Evolutionary conservation across 164 flowering plant genomes (phyloP).

Genomic region (Nymphaea thermarum): DNA sequence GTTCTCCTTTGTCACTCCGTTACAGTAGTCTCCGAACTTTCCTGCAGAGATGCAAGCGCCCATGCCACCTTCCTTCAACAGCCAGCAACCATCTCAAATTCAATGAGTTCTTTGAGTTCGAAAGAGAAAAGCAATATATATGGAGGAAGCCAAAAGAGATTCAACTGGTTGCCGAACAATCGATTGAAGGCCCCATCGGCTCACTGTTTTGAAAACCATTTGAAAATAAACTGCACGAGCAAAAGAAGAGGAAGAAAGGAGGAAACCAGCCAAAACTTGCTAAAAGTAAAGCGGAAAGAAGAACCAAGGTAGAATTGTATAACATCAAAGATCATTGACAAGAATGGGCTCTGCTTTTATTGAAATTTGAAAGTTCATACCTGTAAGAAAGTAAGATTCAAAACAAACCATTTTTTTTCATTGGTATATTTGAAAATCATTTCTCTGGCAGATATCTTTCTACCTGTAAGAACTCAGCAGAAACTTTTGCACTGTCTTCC

Average conservation of each 20-base stretch:
- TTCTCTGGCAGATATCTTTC: too few relatives aligned
- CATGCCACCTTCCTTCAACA: background rate
- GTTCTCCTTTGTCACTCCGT: background rate
- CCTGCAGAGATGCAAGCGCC: background rate
- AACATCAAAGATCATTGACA: too few relatives aligned
- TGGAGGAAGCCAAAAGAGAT: background rate
- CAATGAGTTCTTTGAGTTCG: background rate
- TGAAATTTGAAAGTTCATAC: too few relatives aligned
- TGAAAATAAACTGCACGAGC: background rate
- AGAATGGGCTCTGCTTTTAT: too few relatives aligned
- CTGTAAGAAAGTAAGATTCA: background rate
- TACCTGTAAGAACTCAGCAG: too few relatives aligned
- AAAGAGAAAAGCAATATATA: background rate
- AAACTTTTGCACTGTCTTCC: too few relatives aligned
- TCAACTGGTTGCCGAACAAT: background rate
- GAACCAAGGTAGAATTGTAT: too few relatives aligned
- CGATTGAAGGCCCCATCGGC: too few relatives aligned
- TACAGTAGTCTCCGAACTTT: background rate
- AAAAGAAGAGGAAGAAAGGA: background rate
- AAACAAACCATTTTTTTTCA: too few relatives aligned
- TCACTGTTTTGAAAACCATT: background rate
- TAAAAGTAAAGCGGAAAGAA: background rate
- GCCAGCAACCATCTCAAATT: background rate
- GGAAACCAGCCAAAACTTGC: background rate
- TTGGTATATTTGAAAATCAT: too few relatives aligned